These are phyloP conservation scores for Blastomyces emzantsi DNA, from an alignment of 2,329 filamentous ascomycete genomes.

Conservation along the genomic window DNA sequence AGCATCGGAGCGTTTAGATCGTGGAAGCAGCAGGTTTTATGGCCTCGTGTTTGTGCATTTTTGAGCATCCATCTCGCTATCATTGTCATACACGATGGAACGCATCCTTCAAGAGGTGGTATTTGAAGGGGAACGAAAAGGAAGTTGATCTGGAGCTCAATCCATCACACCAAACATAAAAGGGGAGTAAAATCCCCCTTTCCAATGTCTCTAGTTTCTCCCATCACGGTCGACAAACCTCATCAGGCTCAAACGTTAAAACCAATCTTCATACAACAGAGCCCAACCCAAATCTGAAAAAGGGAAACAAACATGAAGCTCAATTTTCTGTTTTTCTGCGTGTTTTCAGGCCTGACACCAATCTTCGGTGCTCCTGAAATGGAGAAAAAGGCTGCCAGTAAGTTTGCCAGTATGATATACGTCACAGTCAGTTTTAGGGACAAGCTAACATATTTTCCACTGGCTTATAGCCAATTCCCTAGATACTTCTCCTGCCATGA, in stretches of 20 bases:
- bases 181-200: not conserved
- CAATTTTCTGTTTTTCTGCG: not conserved
- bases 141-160: not conserved
- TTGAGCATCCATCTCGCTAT: not conserved
- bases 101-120: not conserved
- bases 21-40: not conserved
- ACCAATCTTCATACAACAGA: not conserved
- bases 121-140: not conserved
- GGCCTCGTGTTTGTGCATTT: not conserved
- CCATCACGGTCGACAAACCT: not conserved
- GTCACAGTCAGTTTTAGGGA: too few relatives aligned
- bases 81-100: not conserved
- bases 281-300: not conserved
- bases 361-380: not conserved
- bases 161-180: not conserved
- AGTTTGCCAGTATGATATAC: not conserved
- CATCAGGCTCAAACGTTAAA: not conserved
- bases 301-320: not conserved
- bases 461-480: not conserved
- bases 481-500: not conserved
- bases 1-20: not conserved
- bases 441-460: not conserved
- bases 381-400: conserved; percentile 2
- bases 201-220: not conserved
- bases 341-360: conserved; percentile 1